Conservation (phyloP, 73 alveolate genomes). For the Diophrys appendiculata region DNA sequence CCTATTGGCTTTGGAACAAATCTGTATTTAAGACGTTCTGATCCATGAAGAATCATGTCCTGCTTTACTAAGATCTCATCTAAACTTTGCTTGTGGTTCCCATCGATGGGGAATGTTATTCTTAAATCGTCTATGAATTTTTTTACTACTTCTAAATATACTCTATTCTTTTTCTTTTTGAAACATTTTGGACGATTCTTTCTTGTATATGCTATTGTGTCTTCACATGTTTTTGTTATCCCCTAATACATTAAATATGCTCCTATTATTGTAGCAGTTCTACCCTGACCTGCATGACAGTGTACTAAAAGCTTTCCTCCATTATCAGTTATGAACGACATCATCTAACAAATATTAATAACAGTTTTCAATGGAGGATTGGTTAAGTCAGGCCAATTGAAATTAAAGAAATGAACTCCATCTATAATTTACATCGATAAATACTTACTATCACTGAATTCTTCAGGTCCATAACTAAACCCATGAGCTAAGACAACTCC, state of each 20-base stretch:
- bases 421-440: background rate
- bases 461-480: constrained; percentile 69
- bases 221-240: constrained; percentile 37
- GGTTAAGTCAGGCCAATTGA: constrained; percentile 79
- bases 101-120: constrained; percentile 12
- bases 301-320: constrained; percentile 83
- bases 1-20: constrained; percentile 59
- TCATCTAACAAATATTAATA: constrained; percentile 65
- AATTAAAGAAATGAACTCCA: constrained; percentile 57
- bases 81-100: constrained; percentile 1
- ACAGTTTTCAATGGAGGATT: constrained; percentile 63
- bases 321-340: constrained; percentile 57
- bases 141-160: constrained; percentile 15
- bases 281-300: constrained; percentile 93
- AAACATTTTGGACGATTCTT: constrained; percentile 34
- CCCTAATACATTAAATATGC: constrained; percentile 62
- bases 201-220: constrained; percentile 25
- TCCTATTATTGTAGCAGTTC: constrained; percentile 80
- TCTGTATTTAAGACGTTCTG: constrained; percentile 23
- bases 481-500: constrained; percentile 69
- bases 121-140: constrained; percentile 10
- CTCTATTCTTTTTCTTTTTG: constrained; percentile 32
- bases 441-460: constrained; percentile 31
- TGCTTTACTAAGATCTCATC: constrained; percentile 26
- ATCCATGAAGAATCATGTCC: constrained; percentile 46